Percentiles rank a stretch among this genome's conserved stretches.
phyloP scores from a whole-genome alignment of 495 filamentous ascomycete species.

The Symbiotaphrina buchneri region DNA sequence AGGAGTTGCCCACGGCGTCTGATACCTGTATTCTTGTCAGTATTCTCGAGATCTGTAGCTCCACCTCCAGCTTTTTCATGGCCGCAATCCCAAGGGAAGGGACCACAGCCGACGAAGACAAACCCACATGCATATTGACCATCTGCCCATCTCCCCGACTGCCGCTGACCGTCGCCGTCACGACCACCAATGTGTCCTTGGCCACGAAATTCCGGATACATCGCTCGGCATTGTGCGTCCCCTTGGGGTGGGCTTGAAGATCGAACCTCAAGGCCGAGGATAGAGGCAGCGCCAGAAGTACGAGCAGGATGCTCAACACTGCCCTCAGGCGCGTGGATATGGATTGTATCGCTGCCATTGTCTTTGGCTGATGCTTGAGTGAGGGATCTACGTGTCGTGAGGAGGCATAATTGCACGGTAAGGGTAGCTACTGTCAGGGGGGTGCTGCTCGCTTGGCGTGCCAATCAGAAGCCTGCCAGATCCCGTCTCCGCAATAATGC shows the following conservation, averaged over 20 bases:
- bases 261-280: conserved; percentile 83
- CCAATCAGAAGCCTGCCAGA: too few relatives aligned
- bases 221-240: conserved; percentile 42
- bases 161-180: conserved; percentile 78
- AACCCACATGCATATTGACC: conserved; percentile 86
- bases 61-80: too few relatives aligned
- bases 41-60: background rate
- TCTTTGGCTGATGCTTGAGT: too few relatives aligned
- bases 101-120: background rate
- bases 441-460: too few relatives aligned
- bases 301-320: conserved; percentile 4
- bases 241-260: conserved; percentile 37
- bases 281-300: conserved; percentile 22
- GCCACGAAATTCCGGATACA: conserved; percentile 95
- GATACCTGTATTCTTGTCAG: conserved; percentile 38
- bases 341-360: too few relatives aligned
- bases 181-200: conserved; percentile 88
- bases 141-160: conserved; percentile 76
- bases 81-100: background rate
- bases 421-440: too few relatives aligned
- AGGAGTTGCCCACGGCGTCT: conserved; percentile 88
- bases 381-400: too few relatives aligned
- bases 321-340: too few relatives aligned
- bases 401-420: too few relatives aligned
- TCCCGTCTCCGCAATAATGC: too few relatives aligned